Conservation (phyloP, 2,329 filamentous ascomycete genomes). For the Aspergillus tanneri region DNA sequence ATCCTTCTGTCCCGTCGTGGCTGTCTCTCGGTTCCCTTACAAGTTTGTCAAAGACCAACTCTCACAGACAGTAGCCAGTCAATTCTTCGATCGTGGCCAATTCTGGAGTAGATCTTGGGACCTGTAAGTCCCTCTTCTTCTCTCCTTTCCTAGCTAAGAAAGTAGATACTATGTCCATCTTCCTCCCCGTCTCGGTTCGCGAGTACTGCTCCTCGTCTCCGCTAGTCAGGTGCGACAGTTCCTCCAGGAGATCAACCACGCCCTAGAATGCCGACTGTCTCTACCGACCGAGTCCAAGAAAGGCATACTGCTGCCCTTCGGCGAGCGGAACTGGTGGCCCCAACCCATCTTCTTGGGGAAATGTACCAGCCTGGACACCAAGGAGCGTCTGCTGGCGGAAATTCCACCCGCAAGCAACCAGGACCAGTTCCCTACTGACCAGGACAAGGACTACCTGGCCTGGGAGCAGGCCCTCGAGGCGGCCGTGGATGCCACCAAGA, state of each 20-base stretch:
- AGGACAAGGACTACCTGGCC: conserved; percentile 15
- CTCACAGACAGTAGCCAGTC: conserved; percentile 34
- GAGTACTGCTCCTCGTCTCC: conserved; percentile 66
- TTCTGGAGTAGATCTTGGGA: conserved; percentile 67
- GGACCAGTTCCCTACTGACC: background rate
- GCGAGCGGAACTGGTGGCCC: conserved; percentile 53
- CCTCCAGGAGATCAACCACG: conserved; percentile 62
- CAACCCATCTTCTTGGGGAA: conserved; percentile 67
- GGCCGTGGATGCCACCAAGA: conserved; percentile 51
- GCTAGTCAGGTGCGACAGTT: conserved; percentile 65
- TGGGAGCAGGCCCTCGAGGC: conserved; percentile 53
- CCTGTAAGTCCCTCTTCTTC: conserved; percentile 62
- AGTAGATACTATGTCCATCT: conserved; percentile 66
- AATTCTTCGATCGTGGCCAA: conserved; percentile 43
- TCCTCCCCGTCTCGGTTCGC: conserved; percentile 46
- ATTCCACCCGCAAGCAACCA: conserved; percentile 28
- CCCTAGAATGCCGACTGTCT: conserved; percentile 51
- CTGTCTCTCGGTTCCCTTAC: conserved; percentile 45
- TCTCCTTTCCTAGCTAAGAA: background rate
- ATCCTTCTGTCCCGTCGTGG: conserved; percentile 41
- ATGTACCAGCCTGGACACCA: conserved; percentile 49
- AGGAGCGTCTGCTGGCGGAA: conserved; percentile 33
- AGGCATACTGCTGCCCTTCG: conserved; percentile 64
- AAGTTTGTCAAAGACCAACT: conserved; percentile 38
- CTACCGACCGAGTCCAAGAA: conserved; percentile 58